Base-by-base conservation (phyloP, 1,139 yeast species). In the Tardiomyces depauwii region DNA sequence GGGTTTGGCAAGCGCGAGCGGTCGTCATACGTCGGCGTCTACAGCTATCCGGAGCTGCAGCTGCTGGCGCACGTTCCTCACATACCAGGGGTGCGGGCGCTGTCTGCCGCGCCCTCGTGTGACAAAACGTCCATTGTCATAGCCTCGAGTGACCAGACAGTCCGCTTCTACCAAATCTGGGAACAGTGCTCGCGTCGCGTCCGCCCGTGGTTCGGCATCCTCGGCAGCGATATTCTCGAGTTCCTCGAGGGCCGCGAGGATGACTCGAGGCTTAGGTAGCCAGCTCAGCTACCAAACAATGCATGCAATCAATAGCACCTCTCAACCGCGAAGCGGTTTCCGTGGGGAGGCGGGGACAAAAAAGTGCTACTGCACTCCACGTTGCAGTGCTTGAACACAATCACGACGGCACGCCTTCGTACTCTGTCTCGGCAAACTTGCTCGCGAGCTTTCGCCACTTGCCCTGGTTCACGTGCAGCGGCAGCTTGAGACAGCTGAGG, bases 391-490 rank as follows among this genome's bases (percentile, higher is more conserved):
- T n/a, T n/a, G n/a, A 18, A 16, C 18, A 14, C 3, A 16, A 18
- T 27, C 33, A 40, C 10, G 80, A 72, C n/a, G 86, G 83, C 11
- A 78, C 80, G 25, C 85, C 84, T 53, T 79, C 83, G 45, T 71
- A 71, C 49, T 78, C 82, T 44, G 68, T 67, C 39, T 75, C 71
- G 2, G 71, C 61, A 50, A 67, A 70, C 44, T 71, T 68, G 44
- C 68, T 68, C 21, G 75, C 58, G 10, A 72, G 52, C 47, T 70
- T 70, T 50, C 71, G 75, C 82, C 85, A 78, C 46, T 72, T 67
- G 44, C 71, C 72, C 50, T 79, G 71, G 53, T 78, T 78, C 51
- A 70, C 73, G 47, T 76, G 76, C 10, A 78, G 67, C 1, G 82
- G 82, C 3, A 75, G 67, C 36, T 65, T 59, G 55, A 82, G 72